Base-by-base conservation (phyloP, 805 yeast genomes). In the Torulaspora gathmanii region DNA sequence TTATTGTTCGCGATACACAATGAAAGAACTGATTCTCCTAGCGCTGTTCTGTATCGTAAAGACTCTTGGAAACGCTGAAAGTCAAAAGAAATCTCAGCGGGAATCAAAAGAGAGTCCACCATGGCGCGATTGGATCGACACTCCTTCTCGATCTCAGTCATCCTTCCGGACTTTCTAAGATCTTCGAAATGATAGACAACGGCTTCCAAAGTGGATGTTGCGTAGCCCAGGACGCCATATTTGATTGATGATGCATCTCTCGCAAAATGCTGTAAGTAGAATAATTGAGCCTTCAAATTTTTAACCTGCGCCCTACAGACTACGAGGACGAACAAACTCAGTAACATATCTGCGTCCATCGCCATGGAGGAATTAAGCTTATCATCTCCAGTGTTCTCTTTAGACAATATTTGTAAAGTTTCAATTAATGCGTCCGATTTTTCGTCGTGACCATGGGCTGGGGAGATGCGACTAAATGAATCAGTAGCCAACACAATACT, bases 201-300 rank as follows among this genome's bases (percentile, higher is more conserved):
- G 0, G 89, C 95, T 55, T 89, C 95, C 35, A 89, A 70, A 5
- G 95, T 87, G 36, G 95, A 83, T 11, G 88, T 53, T 1, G 89
- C 82, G 60, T 91, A 91, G 9, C 86, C 95, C 25, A 77, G 62
- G 19, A 77, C 70, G 0, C 96, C 96, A 3, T 70, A 58, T 33
- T 72, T 77, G 6, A 70, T 56, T 31, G 71, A 71, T n/a, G 64
- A 67, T n/a, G 56, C 53, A 28, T 51, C 44, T 29, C 64, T 63
- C 2, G 82, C 73, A 56, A 83, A 87, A 31, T 73, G 69, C 49
- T 79, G 78, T 40, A 89, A 73, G 59, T 86, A 88, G 37, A 68
- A 72, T 9, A 90, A 58, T 52, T 85, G 89, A 2, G 78, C 74
- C 51, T 78, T 82, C 20, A 88, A 58, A 53, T 81, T 66, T 3